Conservation (phyloP, 352 stramenopile genomes). For the Phytophthora ramorum region DNA sequence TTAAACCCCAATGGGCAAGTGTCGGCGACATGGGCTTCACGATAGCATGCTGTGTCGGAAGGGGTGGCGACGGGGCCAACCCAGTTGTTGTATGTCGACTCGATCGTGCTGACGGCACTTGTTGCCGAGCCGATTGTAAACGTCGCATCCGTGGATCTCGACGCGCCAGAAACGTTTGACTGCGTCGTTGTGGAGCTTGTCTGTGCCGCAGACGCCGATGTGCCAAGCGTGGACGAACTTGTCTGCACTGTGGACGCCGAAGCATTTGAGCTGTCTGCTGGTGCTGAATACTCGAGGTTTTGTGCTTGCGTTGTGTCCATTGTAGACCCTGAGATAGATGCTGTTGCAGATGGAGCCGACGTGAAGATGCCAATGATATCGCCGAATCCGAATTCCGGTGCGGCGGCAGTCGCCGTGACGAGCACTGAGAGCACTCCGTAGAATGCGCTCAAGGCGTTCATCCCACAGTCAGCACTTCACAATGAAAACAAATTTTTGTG, state of each 20-base stretch:
- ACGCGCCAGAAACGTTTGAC: not conserved
- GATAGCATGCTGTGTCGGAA: constrained; percentile 25
- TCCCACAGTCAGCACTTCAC: not conserved
- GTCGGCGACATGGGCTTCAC: constrained; percentile 34
- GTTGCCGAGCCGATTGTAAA: not conserved
- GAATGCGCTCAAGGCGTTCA: not conserved
- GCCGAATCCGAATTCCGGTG: not conserved
- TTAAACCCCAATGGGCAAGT: constrained; percentile 44
- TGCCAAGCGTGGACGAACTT: not conserved
- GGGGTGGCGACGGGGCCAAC: constrained; percentile 26
- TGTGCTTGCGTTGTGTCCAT: not conserved
- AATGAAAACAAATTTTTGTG: not conserved
- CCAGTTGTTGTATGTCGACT: constrained; percentile 38
- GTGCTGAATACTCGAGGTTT: not conserved
- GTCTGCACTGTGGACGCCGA: not conserved
- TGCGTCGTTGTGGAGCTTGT: not conserved
- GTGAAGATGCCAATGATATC: not conserved
- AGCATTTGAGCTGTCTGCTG: too few relatives aligned
- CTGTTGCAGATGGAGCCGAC: not conserved
- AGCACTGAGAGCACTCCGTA: not conserved
- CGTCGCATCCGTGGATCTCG: not conserved
- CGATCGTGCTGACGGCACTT: not conserved
- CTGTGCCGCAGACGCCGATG: not conserved
- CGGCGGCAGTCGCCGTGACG: not conserved
- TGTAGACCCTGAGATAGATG: not conserved